Conservation (phyloP, 2,329 filamentous ascomycete genomes). For the Xylaria sp. region DNA sequence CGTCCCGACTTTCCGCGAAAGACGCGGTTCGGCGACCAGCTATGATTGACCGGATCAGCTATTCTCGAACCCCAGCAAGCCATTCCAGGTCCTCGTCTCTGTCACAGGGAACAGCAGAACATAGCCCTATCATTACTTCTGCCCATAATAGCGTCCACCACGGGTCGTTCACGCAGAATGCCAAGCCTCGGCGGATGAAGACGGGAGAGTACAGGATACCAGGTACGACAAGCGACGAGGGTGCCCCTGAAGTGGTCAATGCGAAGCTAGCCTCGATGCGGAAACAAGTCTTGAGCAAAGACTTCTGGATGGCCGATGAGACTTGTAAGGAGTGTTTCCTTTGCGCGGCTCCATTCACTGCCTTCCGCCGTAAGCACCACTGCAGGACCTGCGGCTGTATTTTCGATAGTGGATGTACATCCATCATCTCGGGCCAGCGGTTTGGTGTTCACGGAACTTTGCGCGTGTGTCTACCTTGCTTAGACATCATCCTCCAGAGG, state of each 20-base stretch:
- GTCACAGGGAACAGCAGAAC: slow-evolving; percentile 59
- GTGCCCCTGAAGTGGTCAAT: slow-evolving; percentile 61
- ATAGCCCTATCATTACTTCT: slow-evolving; percentile 60
- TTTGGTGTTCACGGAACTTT: slow-evolving; percentile 87
- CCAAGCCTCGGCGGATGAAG: slow-evolving; percentile 47
- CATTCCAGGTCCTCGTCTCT: slow-evolving; percentile 62
- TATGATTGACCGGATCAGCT: slow-evolving; percentile 59
- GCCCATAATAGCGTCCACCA: slow-evolving; percentile 62
- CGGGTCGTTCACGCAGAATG: slow-evolving; percentile 56
- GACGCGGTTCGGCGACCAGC: slow-evolving; percentile 50
- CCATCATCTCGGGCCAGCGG: slow-evolving; percentile 81
- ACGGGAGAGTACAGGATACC: slow-evolving; percentile 56
- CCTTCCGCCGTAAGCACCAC: slow-evolving; percentile 94
- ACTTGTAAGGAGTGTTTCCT: slow-evolving; percentile 97
- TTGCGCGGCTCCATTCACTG: slow-evolving; percentile 87
- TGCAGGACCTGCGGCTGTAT: slow-evolving; percentile 97
- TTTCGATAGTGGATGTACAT: slow-evolving; percentile 95
- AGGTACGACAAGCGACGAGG: slow-evolving; percentile 59
- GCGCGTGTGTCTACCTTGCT: slow-evolving; percentile 89
- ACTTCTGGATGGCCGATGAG: slow-evolving; percentile 99
- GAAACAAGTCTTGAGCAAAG: slow-evolving; percentile 86
- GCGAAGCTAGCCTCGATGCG: slow-evolving; percentile 72
- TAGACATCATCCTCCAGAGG: slow-evolving; percentile 86
- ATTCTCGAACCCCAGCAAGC: slow-evolving; percentile 46
- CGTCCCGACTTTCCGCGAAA: slow-evolving; percentile 33